phyloP scores from a whole-genome alignment of 2,329 filamentous ascomycete genomes.

The Cladobotryum mycophilum region DNA sequence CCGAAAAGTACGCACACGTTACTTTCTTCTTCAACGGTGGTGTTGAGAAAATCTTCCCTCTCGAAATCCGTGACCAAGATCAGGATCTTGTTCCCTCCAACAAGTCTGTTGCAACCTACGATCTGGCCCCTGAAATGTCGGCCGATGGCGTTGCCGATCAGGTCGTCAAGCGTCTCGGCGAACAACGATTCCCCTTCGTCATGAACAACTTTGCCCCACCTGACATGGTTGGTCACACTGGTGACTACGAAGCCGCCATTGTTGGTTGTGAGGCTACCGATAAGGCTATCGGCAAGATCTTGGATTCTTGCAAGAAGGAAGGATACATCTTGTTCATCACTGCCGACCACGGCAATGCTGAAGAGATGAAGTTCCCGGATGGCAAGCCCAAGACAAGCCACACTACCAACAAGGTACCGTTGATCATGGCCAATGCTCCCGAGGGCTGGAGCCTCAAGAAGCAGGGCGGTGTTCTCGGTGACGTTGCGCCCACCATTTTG shows the following conservation, averaged over 20 bases:
- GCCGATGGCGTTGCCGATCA: conserved; percentile 84
- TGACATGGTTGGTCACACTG: conserved; percentile 99
- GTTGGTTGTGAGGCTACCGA: conserved; percentile 81
- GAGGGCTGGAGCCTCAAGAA: conserved; percentile 82
- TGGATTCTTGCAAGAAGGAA: conserved; percentile 88
- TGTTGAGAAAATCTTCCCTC: conserved; percentile 90
- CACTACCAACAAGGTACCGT: conserved; percentile 95
- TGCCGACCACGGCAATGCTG: conserved; percentile 93
- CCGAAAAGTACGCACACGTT: conserved; percentile 98
- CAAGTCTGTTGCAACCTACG: conserved; percentile 86
- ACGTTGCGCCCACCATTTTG: conserved; percentile 92
- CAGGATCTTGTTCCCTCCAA: conserved; percentile 79
- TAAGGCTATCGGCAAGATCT: conserved; percentile 86
- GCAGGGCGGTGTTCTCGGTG: conserved; percentile 82
- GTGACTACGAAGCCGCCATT: conserved; percentile 91
- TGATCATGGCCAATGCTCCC: conserved; percentile 96
- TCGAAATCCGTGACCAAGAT: conserved; percentile 81
- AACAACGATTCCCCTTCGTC: conserved; percentile 87
- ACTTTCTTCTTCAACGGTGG: conserved; percentile 99
- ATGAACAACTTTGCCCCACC: conserved; percentile 99
- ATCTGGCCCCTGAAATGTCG: conserved; percentile 92
- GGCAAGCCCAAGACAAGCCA: conserved; percentile 97
- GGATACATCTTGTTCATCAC: conserved; percentile 94
- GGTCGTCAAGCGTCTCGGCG: conserved; percentile 77
- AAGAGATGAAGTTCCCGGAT: conserved; percentile 97